Evolutionary conservation across 176 grass and related monocot species (phyloP).

Genomic region (Oryza meyeriana): DNA sequence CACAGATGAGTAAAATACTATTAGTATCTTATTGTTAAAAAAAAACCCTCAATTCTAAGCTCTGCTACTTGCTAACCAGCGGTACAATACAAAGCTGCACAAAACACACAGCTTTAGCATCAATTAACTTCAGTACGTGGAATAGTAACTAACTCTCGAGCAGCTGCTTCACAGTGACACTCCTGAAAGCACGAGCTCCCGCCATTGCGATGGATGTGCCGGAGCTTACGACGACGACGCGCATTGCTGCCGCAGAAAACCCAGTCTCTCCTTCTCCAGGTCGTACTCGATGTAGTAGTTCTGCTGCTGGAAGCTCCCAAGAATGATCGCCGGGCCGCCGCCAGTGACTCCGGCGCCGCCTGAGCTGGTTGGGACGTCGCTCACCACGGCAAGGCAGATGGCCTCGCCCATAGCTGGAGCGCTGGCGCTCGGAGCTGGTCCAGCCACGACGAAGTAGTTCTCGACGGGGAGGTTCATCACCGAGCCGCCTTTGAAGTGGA

Average conservation of each 20-base stretch:
- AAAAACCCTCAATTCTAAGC: background rate
- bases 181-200: background rate
- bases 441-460: conserved; percentile 69
- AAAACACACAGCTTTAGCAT: background rate
- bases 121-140: background rate
- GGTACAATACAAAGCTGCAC: background rate
- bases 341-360: background rate
- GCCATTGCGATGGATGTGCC: background rate
- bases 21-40: background rate
- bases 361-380: conserved; percentile 20
- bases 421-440: background rate
- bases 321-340: conserved; percentile 65
- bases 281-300: conserved; percentile 87
- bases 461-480: conserved; percentile 69
- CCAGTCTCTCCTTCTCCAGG: conserved; percentile 53
- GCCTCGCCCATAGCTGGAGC: background rate
- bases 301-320: conserved; percentile 95
- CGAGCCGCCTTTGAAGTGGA: conserved; percentile 61
- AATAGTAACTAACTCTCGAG: background rate
- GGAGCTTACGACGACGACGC: conserved; percentile 16
- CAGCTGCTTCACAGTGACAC: background rate
- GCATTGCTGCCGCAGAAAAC: conserved; percentile 73
- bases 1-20: too few relatives aligned
- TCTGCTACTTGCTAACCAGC: background rate
- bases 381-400: conserved; percentile 76